These are phyloP conservation scores for Macrolepiota albuminosa DNA, from an alignment of 768 basidiomycete genomes.

Conservation along the genomic window DNA sequence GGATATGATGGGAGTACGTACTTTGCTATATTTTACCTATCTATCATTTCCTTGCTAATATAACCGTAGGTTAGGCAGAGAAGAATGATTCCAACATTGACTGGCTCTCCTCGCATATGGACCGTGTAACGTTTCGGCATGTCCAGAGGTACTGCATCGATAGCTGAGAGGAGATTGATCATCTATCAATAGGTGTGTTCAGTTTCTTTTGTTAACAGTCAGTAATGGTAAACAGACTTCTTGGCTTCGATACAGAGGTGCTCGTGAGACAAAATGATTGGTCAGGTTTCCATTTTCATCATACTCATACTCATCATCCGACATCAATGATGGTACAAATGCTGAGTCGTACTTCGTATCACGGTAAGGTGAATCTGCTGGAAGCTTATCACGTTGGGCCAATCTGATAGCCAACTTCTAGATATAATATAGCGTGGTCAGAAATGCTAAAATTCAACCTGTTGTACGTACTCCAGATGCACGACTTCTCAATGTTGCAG, in stretches of 20 bases:
- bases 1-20: too few relatives aligned
- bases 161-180: constrained; percentile 2
- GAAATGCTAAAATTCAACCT: not conserved
- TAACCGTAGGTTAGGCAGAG: too few relatives aligned
- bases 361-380: not conserved
- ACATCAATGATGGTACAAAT: constrained; percentile 12
- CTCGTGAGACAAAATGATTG: not conserved
- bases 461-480: not conserved
- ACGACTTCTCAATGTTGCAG: not conserved
- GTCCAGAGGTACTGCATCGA: constrained; percentile 4
- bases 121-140: not conserved
- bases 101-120: not conserved
- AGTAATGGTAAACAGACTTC: not conserved
- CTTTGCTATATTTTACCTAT: too few relatives aligned
- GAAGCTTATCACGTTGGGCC: not conserved
- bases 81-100: constrained; percentile 8
- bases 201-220: too few relatives aligned
- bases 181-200: too few relatives aligned
- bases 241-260: not conserved
- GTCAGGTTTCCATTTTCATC: not conserved
- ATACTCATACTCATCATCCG: constrained; percentile 17
- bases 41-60: too few relatives aligned
- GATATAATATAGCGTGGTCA: not conserved
- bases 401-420: constrained; percentile 12
- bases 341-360: not conserved